Conservation (phyloP, 352 stramenopile species). For the Globisporangium recalcitrans region DNA sequence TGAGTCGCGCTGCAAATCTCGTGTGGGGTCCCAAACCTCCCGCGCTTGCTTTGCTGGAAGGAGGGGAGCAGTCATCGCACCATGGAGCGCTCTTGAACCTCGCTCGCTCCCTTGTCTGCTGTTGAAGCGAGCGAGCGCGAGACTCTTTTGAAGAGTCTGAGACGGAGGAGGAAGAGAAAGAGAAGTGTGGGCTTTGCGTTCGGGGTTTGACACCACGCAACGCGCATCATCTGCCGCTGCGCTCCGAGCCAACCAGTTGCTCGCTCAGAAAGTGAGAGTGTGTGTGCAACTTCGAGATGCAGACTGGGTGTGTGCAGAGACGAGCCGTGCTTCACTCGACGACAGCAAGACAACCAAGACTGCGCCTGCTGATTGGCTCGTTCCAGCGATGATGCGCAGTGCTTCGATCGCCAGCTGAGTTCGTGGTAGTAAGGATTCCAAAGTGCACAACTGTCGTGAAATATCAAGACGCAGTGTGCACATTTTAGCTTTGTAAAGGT, state of each 20-base stretch:
- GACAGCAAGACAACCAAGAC: not conserved
- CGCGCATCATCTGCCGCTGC: not conserved
- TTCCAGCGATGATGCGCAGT: not conserved
- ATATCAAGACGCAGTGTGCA: not conserved
- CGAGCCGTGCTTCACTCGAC: not conserved
- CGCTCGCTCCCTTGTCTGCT: no score
- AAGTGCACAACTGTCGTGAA: not conserved
- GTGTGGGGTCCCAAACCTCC: no score
- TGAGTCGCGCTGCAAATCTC: no score
- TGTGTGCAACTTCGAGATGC: slow-evolving; percentile 4
- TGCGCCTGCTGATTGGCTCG: slow-evolving; percentile 4
- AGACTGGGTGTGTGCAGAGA: not conserved
- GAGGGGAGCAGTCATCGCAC: no score
- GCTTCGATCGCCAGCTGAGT: slow-evolving; percentile 11
- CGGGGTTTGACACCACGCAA: not conserved
- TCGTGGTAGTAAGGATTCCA: not conserved
- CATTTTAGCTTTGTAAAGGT: not conserved
- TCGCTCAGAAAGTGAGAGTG: not conserved
- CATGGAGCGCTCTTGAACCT: no score
- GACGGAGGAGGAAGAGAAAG: no score
- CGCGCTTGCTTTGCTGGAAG: no score
- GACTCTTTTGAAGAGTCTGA: not conserved
- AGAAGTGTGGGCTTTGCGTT: no score
- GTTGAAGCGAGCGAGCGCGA: not conserved
- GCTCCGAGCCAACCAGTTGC: not conserved